These are phyloP conservation scores for Epichloe festucae DNA, from an alignment of 2,329 filamentous ascomycete genomes.

Conservation along the genomic window DNA sequence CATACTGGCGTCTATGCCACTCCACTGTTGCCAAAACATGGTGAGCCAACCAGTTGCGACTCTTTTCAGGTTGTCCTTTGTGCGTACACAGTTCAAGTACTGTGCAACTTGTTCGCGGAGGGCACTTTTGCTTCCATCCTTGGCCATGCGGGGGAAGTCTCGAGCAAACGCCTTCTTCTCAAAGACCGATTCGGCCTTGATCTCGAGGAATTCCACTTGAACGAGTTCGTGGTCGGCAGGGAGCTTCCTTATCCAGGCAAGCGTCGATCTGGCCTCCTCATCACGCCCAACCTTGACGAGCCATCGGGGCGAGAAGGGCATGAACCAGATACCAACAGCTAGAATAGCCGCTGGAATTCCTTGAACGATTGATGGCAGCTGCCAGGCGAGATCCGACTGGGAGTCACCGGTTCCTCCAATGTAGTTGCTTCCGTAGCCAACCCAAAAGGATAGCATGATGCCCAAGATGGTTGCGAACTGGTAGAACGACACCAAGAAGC, in stretches of 20 bases:
- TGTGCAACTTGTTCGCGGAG: constrained; percentile 33
- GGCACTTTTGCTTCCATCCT: constrained; percentile 26
- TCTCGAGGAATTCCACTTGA: constrained; percentile 67
- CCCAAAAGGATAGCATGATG: too few relatives aligned
- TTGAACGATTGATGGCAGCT: constrained; percentile 33
- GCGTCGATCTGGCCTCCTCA: constrained; percentile 42
- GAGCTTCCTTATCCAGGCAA: constrained; percentile 52
- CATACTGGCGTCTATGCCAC: constrained; percentile 10
- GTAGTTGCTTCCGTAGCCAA: too few relatives aligned
- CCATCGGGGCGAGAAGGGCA: constrained; percentile 71
- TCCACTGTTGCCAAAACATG: constrained; percentile 31
- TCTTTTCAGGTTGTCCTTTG: constrained; percentile 43
- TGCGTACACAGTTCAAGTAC: constrained; percentile 33
- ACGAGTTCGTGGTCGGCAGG: constrained; percentile 51
- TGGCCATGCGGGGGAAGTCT: constrained; percentile 33
- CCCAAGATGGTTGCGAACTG: too few relatives aligned
- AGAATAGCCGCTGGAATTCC: constrained; percentile 37
- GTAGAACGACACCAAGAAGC: too few relatives aligned
- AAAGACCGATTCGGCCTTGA: constrained; percentile 65
- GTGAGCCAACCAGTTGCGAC: constrained; percentile 51
- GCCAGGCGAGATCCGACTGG: constrained; percentile 28
- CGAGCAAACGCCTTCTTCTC: constrained; percentile 58
- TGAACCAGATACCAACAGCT: constrained; percentile 54
- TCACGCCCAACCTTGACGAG: constrained; percentile 59
- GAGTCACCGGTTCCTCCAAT: too few relatives aligned